These are phyloP conservation scores for Silene uniflora DNA, from an alignment of 148 eudicot species.

Conservation along the genomic window DNA sequence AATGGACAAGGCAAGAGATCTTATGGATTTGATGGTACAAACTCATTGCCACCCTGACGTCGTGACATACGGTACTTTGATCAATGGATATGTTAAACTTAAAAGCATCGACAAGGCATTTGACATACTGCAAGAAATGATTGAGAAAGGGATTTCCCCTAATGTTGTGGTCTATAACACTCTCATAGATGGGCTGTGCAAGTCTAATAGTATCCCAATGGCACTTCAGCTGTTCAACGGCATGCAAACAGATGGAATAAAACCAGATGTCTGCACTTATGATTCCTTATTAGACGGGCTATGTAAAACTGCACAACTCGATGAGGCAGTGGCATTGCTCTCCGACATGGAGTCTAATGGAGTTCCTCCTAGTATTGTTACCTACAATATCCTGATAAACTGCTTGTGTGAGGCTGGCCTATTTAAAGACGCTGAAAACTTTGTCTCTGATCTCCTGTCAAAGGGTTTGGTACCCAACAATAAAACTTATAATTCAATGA, in stretches of 20 bases:
- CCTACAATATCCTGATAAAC: constrained; percentile 14
- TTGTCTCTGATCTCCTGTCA: constrained; percentile 8
- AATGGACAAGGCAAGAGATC: constrained; percentile 4
- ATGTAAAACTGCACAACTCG: constrained; percentile 10
- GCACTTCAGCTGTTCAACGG: constrained; percentile 8
- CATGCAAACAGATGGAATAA: constrained; percentile 14
- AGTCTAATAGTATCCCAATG: background rate
- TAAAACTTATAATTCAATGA: background rate
- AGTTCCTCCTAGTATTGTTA: background rate
- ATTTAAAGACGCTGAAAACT: background rate
- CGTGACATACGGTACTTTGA: constrained; percentile 6
- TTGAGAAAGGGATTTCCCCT: constrained; percentile 3
- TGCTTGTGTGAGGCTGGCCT: background rate
- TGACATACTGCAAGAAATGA: background rate
- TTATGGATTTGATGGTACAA: constrained; percentile 7
- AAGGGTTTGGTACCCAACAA: constrained; percentile 6
- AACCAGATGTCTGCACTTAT: constrained; percentile 10
- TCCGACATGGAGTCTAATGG: constrained; percentile 13
- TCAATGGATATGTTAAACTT: constrained; percentile 18
- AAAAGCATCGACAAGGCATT: constrained; percentile 11
- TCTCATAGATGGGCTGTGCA: constrained; percentile 16
- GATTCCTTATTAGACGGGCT: constrained; percentile 20
- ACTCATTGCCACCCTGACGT: constrained; percentile 11
- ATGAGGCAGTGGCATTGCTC: constrained; percentile 11
- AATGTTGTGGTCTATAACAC: constrained; percentile 8